Percentiles rank a stretch among this genome's conserved stretches.
Evolutionary conservation across 139 green algal species (phyloP).

Genomic region (Tetradesmus lagerheimii): DNA sequence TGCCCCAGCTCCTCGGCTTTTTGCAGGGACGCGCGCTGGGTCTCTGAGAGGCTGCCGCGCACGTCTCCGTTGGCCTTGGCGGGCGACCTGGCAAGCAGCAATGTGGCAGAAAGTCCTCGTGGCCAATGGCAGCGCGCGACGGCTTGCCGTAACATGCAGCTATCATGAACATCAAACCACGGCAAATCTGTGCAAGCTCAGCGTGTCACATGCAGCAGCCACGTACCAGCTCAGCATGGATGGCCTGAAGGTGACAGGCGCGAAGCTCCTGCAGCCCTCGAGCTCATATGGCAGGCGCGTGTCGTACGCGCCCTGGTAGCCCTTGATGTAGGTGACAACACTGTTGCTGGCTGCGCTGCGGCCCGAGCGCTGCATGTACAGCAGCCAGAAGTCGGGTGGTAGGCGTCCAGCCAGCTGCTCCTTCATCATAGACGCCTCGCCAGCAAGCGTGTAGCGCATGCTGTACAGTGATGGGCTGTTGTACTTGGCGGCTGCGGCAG

Average conservation of each 20-base stretch:
- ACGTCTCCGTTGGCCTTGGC: neutral
- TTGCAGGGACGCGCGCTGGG: neutral
- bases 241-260: neutral
- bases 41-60: neutral
- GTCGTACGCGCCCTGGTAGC: neutral
- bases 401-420: too few species aligned
- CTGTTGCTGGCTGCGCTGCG: neutral
- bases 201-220: too few species aligned
- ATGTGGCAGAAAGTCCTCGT: too few species aligned
- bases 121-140: neutral
- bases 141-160: too few species aligned
- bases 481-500: too few species aligned
- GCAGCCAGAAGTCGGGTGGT: neutral
- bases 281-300: neutral
- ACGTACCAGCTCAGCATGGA: neutral
- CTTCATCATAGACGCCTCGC: too few species aligned
- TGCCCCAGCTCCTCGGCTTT: neutral
- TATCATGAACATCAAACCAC: too few species aligned
- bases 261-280: neutral
- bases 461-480: too few species aligned
- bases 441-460: too few species aligned
- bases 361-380: constrained; percentile 2
- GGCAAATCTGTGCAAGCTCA: too few species aligned
- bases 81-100: neutral
- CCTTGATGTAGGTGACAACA: neutral